Conservation (phyloP, 208 protist genomes). For the Crithidia brevicula region DNA sequence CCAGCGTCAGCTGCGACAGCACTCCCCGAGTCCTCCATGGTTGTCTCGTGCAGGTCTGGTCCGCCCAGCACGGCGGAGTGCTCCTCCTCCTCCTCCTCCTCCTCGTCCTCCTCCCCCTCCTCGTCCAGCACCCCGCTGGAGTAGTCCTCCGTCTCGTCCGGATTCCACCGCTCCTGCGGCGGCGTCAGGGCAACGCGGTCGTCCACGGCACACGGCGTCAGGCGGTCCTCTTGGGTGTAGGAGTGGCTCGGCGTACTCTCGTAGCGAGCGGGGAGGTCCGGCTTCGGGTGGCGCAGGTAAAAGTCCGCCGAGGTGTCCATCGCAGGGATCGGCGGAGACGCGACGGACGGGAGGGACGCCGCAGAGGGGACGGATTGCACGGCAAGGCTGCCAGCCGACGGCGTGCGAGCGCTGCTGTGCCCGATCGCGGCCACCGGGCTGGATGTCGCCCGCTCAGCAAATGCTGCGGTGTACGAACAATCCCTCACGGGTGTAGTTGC, state of each 20-base stretch:
- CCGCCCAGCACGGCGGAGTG: slow-evolving; percentile 6
- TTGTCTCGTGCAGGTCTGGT: not conserved
- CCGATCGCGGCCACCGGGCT: not conserved
- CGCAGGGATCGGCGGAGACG: not conserved
- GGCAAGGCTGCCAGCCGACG: not conserved
- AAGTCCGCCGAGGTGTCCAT: slow-evolving; percentile 9
- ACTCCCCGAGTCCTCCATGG: not conserved
- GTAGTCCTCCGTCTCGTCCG: slow-evolving; percentile 15
- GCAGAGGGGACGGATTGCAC: slow-evolving; percentile 2
- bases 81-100: slow-evolving; percentile 10
- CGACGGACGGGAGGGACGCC: not conserved
- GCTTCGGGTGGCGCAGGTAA: slow-evolving; percentile 1
- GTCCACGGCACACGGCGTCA: slow-evolving; percentile 5
- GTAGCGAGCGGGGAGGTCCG: slow-evolving; percentile 10
- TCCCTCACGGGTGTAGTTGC: not conserved
- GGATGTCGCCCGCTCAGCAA: not conserved
- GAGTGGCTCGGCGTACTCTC: not conserved
- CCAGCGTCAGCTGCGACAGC: not conserved
- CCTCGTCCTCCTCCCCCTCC: slow-evolving; percentile 10
- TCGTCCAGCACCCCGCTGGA: slow-evolving; percentile 7
- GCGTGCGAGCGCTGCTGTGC: not conserved
- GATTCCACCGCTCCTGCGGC: slow-evolving; percentile 6
- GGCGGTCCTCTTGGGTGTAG: slow-evolving; percentile 2
- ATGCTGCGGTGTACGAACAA: slow-evolving; percentile 2
- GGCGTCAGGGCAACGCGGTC: slow-evolving; percentile 14